Evolutionary conservation across 768 basidiomycete genomes (phyloP).

Genomic region (Trametes cubensis): DNA sequence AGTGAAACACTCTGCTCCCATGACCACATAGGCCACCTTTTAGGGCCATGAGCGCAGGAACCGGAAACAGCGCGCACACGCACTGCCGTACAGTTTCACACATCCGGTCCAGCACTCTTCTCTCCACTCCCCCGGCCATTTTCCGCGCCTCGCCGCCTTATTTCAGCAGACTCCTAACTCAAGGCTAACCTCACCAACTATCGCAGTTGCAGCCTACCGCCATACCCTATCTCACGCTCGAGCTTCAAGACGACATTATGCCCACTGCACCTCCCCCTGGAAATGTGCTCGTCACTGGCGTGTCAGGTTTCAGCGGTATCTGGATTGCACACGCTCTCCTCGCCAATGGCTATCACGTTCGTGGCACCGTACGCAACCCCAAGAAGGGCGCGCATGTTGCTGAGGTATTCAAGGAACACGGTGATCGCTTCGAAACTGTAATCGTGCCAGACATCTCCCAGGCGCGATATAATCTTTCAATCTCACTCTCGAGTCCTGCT

Average conservation of each 20-base stretch:
- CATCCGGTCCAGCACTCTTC: too few relatives aligned
- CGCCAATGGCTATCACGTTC: conserved; percentile 40
- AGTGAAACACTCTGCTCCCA: too few relatives aligned
- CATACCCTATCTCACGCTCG: not conserved
- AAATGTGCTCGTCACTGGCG: conserved; percentile 30
- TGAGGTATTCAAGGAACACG: conserved; percentile 39
- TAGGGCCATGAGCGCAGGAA: too few relatives aligned
- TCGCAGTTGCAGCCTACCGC: too few relatives aligned
- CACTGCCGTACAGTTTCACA: too few relatives aligned
- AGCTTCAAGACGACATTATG: conserved; percentile 13
- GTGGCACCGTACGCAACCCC: conserved; percentile 46
- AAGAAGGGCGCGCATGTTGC: conserved; percentile 46
- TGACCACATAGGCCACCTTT: too few relatives aligned
- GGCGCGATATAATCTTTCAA: conserved; percentile 31
- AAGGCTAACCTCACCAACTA: too few relatives aligned
- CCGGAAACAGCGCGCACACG: too few relatives aligned
- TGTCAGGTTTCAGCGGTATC: conserved; percentile 29
- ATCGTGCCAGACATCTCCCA: conserved; percentile 51
- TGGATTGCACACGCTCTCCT: conserved; percentile 40
- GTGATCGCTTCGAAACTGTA: conserved; percentile 43
- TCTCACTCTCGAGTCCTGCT: not conserved
- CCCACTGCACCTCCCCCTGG: conserved; percentile 27
- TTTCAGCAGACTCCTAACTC: too few relatives aligned
- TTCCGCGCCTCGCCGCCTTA: too few relatives aligned
- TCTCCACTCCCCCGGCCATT: too few relatives aligned